Conservation (phyloP, 306 rosid genomes). For the Begonia masoniana region DNA sequence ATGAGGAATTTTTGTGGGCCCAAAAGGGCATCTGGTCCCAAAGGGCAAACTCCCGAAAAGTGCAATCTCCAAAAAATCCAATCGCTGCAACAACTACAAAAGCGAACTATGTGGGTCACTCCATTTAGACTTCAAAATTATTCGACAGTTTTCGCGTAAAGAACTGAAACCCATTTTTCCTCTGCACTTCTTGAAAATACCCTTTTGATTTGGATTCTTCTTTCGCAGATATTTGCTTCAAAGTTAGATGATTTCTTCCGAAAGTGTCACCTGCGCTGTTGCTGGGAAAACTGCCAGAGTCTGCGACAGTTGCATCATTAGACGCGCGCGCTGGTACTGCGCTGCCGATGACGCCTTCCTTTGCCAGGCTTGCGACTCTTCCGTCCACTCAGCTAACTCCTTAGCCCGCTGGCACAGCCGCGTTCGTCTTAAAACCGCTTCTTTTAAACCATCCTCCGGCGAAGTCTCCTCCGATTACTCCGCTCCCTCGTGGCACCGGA, state of each 20-base stretch:
- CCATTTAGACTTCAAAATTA: background rate
- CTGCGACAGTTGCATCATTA: conserved; percentile 76
- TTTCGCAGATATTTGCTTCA: background rate
- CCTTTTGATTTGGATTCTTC: background rate
- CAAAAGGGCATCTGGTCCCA: conserved; percentile 17
- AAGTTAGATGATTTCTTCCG: conserved; percentile 22
- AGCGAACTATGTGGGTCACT: conserved; percentile 51
- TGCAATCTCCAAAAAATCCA: conserved; percentile 16
- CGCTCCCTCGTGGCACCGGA: conserved; percentile 53
- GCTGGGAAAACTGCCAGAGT: conserved; percentile 83
- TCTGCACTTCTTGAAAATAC: background rate
- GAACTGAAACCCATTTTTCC: background rate
- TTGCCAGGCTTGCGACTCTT: conserved; percentile 69
- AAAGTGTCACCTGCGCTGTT: conserved; percentile 34
- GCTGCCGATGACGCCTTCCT: conserved; percentile 96
- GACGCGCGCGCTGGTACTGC: conserved; percentile 91
- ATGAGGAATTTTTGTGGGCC: conserved; percentile 42
- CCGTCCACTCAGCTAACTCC: conserved; percentile 76
- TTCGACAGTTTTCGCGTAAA: background rate
- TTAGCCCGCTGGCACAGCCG: conserved; percentile 64
- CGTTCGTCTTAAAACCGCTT: conserved; percentile 46
- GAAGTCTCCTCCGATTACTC: background rate
- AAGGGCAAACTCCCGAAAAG: conserved; percentile 22
- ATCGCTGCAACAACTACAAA: conserved; percentile 28
- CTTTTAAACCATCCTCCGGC: conserved; percentile 2